Percentiles rank a stretch among this genome's conserved stretches.
Conservation (phyloP, 2,329 filamentous ascomycete species). For the Rasamsonia emersonii region DNA sequence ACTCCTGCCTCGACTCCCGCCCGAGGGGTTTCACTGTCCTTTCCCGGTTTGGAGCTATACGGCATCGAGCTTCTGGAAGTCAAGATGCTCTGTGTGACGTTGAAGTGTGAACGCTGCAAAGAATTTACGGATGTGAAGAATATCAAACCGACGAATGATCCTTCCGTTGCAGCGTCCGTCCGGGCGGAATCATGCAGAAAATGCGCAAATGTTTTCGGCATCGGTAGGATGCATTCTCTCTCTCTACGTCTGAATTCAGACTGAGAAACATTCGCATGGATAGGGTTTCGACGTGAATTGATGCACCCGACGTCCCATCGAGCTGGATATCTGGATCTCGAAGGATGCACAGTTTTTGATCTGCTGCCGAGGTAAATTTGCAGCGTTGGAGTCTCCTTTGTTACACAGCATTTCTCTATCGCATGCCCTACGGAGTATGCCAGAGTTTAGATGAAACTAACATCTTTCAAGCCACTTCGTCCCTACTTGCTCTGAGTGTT, state of each 20-base stretch:
- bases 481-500: constrained; percentile 70
- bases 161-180: constrained; percentile 28
- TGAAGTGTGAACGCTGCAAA: constrained; percentile 75
- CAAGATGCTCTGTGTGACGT: constrained; percentile 55
- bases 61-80: constrained; percentile 69
- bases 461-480: constrained; percentile 74
- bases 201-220: constrained; percentile 42
- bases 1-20: constrained; percentile 43
- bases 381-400: background rate
- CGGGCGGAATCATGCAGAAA: constrained; percentile 46
- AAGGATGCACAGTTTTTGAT: constrained; percentile 65
- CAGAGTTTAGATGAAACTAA: too few relatives aligned
- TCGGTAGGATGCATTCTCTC: constrained; percentile 26
- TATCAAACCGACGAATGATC: constrained; percentile 47
- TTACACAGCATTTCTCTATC: background rate
- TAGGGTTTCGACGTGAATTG: constrained; percentile 56
- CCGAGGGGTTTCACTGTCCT: constrained; percentile 66
- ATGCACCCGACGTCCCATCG: constrained; percentile 66
- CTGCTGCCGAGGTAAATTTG: constrained; percentile 57
- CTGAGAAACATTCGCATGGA: background rate
- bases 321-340: constrained; percentile 69
- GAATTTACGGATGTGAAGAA: constrained; percentile 61
- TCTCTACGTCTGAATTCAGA: background rate
- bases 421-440: too few relatives aligned
- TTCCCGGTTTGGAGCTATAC: constrained; percentile 68